Conservation (phyloP, 495 filamentous ascomycete species). For the Arthonia radiata region DNA sequence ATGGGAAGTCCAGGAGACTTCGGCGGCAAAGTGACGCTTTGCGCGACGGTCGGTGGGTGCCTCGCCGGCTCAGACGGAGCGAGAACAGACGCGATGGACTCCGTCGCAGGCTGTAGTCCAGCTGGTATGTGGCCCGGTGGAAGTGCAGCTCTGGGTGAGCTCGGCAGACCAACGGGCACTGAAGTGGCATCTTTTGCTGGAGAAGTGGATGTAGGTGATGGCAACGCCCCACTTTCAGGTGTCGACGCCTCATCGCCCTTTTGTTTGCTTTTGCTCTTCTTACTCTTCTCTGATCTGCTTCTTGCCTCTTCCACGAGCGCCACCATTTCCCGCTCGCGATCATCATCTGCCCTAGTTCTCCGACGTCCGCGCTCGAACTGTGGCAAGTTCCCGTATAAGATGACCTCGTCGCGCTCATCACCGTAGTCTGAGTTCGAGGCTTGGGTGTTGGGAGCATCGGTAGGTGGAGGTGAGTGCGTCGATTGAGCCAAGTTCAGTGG, state of each 20-base stretch:
- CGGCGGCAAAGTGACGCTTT: slow-evolving; percentile 26
- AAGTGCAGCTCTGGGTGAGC: too few relatives aligned
- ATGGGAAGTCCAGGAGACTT: slow-evolving; percentile 72
- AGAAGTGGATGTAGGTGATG: too few relatives aligned
- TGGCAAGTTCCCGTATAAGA: slow-evolving; percentile 33
- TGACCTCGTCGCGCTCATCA: too few relatives aligned
- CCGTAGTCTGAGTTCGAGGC: slow-evolving; percentile 69
- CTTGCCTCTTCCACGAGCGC: slow-evolving; percentile 35
- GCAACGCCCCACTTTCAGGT: too few relatives aligned
- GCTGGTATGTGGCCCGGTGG: too few relatives aligned
- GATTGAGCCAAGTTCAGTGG: slow-evolving; percentile 44
- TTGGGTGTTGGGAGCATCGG: slow-evolving; percentile 26
- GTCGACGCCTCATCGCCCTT: too few relatives aligned
- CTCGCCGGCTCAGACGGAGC: too few relatives aligned
- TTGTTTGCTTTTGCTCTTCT: slow-evolving; percentile 17
- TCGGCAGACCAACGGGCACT: too few relatives aligned
- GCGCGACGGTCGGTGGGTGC: too few relatives aligned
- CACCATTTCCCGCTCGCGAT: slow-evolving; percentile 45
- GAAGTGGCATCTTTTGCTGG: too few relatives aligned
- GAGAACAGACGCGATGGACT: too few relatives aligned
- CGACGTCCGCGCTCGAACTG: slow-evolving; percentile 45
- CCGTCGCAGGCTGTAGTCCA: too few relatives aligned
- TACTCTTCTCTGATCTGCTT: slow-evolving; percentile 41
- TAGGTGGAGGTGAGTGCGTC: slow-evolving; percentile 17
- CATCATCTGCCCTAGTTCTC: slow-evolving; percentile 73